Percentiles rank a stretch among this genome's conserved stretches.
These are phyloP conservation scores for Aspergillus sp. DNA, from an alignment of 2,329 filamentous ascomycete genomes.

Conservation along the genomic window DNA sequence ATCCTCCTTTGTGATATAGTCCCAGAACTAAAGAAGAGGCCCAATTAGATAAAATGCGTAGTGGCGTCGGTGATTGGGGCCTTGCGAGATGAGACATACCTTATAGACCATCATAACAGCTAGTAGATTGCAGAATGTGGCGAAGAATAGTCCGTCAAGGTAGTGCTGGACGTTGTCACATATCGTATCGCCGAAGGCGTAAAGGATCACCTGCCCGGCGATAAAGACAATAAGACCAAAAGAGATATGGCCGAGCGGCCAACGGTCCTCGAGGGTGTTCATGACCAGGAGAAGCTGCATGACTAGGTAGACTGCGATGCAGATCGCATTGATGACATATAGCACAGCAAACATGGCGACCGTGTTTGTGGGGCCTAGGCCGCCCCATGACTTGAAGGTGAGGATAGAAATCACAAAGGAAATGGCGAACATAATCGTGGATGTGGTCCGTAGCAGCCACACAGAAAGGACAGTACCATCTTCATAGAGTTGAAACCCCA, in stretches of 20 bases:
- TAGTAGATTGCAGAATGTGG: slow-evolving; percentile 87
- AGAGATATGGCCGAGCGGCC: slow-evolving; percentile 87
- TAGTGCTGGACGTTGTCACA: slow-evolving; percentile 87
- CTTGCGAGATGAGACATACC: slow-evolving; percentile 50
- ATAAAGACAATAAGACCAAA: slow-evolving; percentile 93
- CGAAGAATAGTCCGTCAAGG: slow-evolving; percentile 90
- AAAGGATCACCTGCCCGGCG: slow-evolving; percentile 86
- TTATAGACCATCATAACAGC: slow-evolving; percentile 99
- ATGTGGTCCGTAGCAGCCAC: slow-evolving; percentile 83
- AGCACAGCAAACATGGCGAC: slow-evolving; percentile 86
- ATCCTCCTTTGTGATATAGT: slow-evolving; percentile 97
- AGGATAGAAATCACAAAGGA: slow-evolving; percentile 83
- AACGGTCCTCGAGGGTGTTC: slow-evolving; percentile 89
- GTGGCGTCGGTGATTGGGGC: background rate
- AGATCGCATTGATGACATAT: slow-evolving; percentile 86
- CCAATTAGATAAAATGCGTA: slow-evolving; percentile 1
- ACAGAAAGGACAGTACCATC: slow-evolving; percentile 91
- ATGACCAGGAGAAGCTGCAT: slow-evolving; percentile 87
- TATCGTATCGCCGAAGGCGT: slow-evolving; percentile 82
- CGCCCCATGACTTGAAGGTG: slow-evolving; percentile 91
- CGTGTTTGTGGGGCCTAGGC: slow-evolving; percentile 80
- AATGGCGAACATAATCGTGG: slow-evolving; percentile 78
- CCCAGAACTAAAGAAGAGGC: slow-evolving; percentile 74
- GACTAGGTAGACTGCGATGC: slow-evolving; percentile 78
- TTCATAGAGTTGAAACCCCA: slow-evolving; percentile 97